Evolutionary conservation across 441 rosid species (phyloP).

Genomic region (Eutrema salsugineum): DNA sequence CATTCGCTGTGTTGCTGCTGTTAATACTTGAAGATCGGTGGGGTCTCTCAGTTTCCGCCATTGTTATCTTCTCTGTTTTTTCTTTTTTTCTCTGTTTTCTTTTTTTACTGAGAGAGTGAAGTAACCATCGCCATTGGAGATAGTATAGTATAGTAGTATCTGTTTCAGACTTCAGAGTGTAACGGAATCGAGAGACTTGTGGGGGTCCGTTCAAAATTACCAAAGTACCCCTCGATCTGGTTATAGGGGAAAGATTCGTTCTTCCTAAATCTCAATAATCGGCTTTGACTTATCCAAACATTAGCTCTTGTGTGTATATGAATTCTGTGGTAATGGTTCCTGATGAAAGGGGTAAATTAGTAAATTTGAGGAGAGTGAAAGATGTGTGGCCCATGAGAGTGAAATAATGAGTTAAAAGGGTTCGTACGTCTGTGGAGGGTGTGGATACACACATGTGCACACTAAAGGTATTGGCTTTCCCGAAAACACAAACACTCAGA

Average conservation of each 20-base stretch:
- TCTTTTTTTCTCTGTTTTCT: background rate
- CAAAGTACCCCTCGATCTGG: constrained; percentile 19
- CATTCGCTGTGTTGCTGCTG: constrained; percentile 33
- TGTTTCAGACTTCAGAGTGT: constrained; percentile 17
- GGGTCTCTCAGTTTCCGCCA: constrained; percentile 77
- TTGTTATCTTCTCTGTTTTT: constrained; percentile 6
- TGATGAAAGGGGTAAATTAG: constrained; percentile 1
- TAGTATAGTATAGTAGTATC: constrained; percentile 15
- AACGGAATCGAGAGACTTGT: constrained; percentile 19
- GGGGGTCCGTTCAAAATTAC: background rate
- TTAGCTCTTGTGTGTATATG: background rate
- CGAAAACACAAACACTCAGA: constrained; percentile 36
- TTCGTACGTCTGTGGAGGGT: constrained; percentile 25
- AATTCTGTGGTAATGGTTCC: background rate
- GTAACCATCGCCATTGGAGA: constrained; percentile 25
- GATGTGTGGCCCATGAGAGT: constrained; percentile 16
- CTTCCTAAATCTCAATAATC: background rate
- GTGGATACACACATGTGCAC: constrained; percentile 27
- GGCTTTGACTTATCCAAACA: background rate
- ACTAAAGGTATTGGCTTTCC: constrained; percentile 27
- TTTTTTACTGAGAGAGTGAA: constrained; percentile 18
- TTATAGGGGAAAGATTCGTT: constrained; percentile 3
- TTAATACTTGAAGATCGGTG: constrained; percentile 57
- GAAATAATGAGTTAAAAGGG: constrained; percentile 23
- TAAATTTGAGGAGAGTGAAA: background rate